phyloP scores from a whole-genome alignment of 2,329 filamentous ascomycete species.

The Claviceps africana region DNA sequence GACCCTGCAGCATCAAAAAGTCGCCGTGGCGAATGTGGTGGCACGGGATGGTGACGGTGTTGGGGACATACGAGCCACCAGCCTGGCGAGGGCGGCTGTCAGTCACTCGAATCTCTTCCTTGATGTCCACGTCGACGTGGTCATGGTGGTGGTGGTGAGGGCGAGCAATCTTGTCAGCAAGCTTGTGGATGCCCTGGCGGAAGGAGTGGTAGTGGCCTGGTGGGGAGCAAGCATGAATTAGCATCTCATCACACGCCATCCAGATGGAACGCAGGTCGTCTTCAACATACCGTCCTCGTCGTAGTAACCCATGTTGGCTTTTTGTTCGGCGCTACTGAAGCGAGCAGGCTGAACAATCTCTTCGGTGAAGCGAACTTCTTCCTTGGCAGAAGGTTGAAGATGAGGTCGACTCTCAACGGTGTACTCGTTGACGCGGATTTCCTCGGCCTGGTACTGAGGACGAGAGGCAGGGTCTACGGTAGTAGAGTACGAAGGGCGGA shows the following conservation, averaged over 20 bases:
- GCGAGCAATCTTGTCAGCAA: slow-evolving; percentile 40
- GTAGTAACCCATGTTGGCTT: slow-evolving; percentile 52
- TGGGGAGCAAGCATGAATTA: background rate
- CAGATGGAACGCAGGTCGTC: too few relatives aligned
- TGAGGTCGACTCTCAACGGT: slow-evolving; percentile 22
- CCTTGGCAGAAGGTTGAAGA: slow-evolving; percentile 33
- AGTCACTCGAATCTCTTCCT: slow-evolving; percentile 13
- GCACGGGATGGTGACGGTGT: slow-evolving; percentile 96
- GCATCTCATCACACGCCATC: slow-evolving; percentile 8
- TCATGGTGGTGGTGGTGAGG: slow-evolving; percentile 29
- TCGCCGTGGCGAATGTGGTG: slow-evolving; percentile 99
- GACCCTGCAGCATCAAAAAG: slow-evolving; percentile 96
- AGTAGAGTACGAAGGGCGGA: slow-evolving; percentile 35
- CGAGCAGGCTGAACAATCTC: slow-evolving; percentile 49
- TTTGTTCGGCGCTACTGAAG: slow-evolving; percentile 25
- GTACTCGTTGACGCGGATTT: slow-evolving; percentile 19
- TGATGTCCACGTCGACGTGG: slow-evolving; percentile 34
- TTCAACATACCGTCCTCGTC: slow-evolving; percentile 43
- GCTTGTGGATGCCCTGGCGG: slow-evolving; percentile 41
- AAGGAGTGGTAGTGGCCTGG: slow-evolving; percentile 46
- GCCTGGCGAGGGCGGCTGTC: slow-evolving; percentile 15
- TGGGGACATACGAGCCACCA: slow-evolving; percentile 35
- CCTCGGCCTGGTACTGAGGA: slow-evolving; percentile 19
- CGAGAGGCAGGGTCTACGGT: slow-evolving; percentile 20
- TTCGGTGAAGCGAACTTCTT: slow-evolving; percentile 47